These are phyloP conservation scores for Boletus edulis DNA, from an alignment of 768 basidiomycete species.

Conservation along the genomic window DNA sequence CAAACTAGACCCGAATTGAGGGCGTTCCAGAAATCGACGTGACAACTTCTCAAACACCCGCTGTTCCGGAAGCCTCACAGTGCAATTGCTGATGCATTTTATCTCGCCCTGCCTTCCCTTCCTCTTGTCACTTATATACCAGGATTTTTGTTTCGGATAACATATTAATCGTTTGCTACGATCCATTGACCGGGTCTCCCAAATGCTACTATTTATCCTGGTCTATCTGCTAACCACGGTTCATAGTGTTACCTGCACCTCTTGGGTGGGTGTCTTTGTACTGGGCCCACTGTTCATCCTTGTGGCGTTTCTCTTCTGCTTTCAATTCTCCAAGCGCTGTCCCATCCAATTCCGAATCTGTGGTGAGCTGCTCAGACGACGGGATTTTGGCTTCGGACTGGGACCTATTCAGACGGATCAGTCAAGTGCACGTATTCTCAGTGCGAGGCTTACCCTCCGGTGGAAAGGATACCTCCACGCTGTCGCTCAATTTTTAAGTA, in stretches of 20 bases:
- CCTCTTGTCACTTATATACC: constrained; percentile 25
- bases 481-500: constrained; percentile 84
- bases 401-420: constrained; percentile 41
- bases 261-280: constrained; percentile 83
- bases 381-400: constrained; percentile 67
- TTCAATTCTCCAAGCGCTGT: constrained; percentile 63
- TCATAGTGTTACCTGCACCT: constrained; percentile 98
- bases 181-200: constrained; percentile 5
- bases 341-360: constrained; percentile 86
- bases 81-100: constrained; percentile 65
- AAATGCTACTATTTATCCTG: constrained; percentile 8
- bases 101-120: neutral
- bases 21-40: constrained; percentile 81
- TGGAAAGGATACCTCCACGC: constrained; percentile 83
- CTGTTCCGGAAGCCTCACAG: constrained; percentile 83
- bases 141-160: constrained; percentile 25
- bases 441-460: constrained; percentile 68
- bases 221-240: constrained; percentile 55
- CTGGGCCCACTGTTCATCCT: constrained; percentile 90
- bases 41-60: constrained; percentile 60
- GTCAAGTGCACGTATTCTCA: neutral
- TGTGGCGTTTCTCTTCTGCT: constrained; percentile 70
- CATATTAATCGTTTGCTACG: constrained; percentile 18
- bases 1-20: constrained; percentile 3
- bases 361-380: constrained; percentile 69